Base-by-base conservation (phyloP, 192 early-diverging fungal genomes). In the Coemansia sp. region DNA sequence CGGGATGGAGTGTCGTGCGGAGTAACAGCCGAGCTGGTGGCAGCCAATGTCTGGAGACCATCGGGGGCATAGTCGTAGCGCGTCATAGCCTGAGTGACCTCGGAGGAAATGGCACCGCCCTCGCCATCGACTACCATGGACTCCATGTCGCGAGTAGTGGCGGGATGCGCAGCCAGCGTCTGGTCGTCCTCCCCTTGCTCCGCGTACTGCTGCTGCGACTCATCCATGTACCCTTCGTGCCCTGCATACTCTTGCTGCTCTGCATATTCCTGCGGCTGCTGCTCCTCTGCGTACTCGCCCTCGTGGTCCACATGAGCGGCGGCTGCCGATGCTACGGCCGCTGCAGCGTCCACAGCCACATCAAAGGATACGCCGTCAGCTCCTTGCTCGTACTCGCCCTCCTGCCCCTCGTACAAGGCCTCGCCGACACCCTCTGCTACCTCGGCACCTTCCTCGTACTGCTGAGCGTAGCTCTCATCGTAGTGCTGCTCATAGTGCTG, bases 31-130 rank as follows among this genome's bases (percentile, higher is more conserved):
- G 77, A 78, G 81, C 76, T 84, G 23, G 77, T 84, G 37, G 82
- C 77, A 29, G 82, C 82, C 63, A 84, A 70, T 19, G 82, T 84
- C 74, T 80, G 70, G 59, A 84, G 77, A 9, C 74, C 73, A 51
- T 77, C 82, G 62, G 82, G 82, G 12, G 63, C 36, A 64, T 74
- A 76, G 62, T 68, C 82, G 70, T 72, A 84, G 73, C 73, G 74
- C 62, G 51, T 62, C 62, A 80, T 73, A 17, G 76, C 74, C 68
- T 76, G 77, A n/a, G 68, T 62, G 29, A 84, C 73, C 42, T 78
- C 74, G 1, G 69, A 64, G 27, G 66, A 42, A 15, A 82, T 69
- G 5, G 29, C 68, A 39, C 75, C 62, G 23, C 44, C 27, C 41
- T 58, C 57, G 42, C 41, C 63, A 60, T 78, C 81, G 21, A 73